A percentile compares a stretch with the other conserved stretches of the same genome.
Evolutionary conservation across 2,329 filamentous ascomycete genomes (phyloP).

Genomic region (Fusarium hainanense): DNA sequence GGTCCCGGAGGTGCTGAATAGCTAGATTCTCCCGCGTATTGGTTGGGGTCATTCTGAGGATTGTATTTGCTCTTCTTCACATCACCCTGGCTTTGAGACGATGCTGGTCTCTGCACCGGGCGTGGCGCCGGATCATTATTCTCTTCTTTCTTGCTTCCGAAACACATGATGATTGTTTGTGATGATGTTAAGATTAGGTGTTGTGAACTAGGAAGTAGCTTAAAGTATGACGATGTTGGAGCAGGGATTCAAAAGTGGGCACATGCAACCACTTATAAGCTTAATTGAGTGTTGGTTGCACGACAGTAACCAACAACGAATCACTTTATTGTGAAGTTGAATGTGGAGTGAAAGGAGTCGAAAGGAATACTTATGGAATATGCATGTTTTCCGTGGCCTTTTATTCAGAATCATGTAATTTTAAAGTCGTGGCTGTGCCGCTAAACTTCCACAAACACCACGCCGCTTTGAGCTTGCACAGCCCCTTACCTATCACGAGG

Average conservation of each 20-base stretch:
- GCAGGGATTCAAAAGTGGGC: slow-evolving; percentile 27
- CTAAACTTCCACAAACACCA: slow-evolving; percentile 17
- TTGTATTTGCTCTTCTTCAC: slow-evolving; percentile 46
- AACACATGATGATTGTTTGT: slow-evolving; percentile 57
- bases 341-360: background rate
- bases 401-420: slow-evolving; percentile 15
- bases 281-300: slow-evolving; percentile 13
- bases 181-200: slow-evolving; percentile 4
- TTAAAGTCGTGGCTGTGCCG: slow-evolving; percentile 32
- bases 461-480: slow-evolving; percentile 33
- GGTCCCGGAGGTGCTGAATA: slow-evolving; percentile 40
- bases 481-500: slow-evolving; percentile 16
- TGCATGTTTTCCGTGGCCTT: background rate
- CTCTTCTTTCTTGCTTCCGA: slow-evolving; percentile 57
- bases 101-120: slow-evolving; percentile 49
- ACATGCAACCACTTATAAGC: slow-evolving; percentile 32
- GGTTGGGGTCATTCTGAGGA: slow-evolving; percentile 40
- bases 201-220: background rate
- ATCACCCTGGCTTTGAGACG: slow-evolving; percentile 45
- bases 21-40: slow-evolving; percentile 32
- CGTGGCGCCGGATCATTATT: slow-evolving; percentile 55
- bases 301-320: slow-evolving; percentile 3
- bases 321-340: background rate
- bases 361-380: background rate
- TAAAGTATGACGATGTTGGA: slow-evolving; percentile 20